Base-by-base conservation (phyloP, 768 basidiomycete species). In the Rubroboletus satanas region DNA sequence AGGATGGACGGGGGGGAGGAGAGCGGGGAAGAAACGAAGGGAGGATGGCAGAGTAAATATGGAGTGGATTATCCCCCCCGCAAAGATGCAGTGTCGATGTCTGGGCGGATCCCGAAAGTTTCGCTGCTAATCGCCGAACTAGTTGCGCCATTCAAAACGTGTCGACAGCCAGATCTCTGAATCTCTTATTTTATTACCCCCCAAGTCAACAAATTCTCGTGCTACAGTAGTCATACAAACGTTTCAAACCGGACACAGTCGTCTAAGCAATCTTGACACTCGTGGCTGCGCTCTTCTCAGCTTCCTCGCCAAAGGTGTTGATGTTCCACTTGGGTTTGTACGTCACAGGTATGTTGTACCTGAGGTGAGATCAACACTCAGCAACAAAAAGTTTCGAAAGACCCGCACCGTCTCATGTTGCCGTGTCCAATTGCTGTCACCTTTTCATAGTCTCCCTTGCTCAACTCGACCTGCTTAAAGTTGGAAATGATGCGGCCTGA, bases 381-480 rank as follows among this genome's bases (percentile, higher is more conserved):
- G 17, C n/a, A 47, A 39, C 31, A 17, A 31, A 23, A 45, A 33
- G 5, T 12, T 8, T 14, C 4, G 9, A 12, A 33, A 39, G 7
- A 5, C 26, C n/a, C 68, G 1, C 36, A 73, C 68, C 79, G 70
- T 52, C 69, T 67, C 7, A 60, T 60, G 57, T 75, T 74, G 47
- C 69, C 66, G 33, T 61, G 63, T 3, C 78, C 79, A 46, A 81
- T 67, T 11, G 69, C 69, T 32, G 70, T 67, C 63, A 70, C 62
- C 63, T 73, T 78, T 56, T 88, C 78, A 59, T 83, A 88, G 64
- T 90, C 87, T 51, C 83, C 85, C 60, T 83, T 65, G 65, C 75
- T 78, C 50, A 93, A 74, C 63, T 79, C 76, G 49, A 91, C 77
- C 65, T 91, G 85, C 73, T 88, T 68, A 75, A 90, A 90, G 76